Percentiles rank a stretch among this genome's conserved stretches.
Conservation (phyloP, 805 yeast species). For the Huiozyma naganishii region DNA sequence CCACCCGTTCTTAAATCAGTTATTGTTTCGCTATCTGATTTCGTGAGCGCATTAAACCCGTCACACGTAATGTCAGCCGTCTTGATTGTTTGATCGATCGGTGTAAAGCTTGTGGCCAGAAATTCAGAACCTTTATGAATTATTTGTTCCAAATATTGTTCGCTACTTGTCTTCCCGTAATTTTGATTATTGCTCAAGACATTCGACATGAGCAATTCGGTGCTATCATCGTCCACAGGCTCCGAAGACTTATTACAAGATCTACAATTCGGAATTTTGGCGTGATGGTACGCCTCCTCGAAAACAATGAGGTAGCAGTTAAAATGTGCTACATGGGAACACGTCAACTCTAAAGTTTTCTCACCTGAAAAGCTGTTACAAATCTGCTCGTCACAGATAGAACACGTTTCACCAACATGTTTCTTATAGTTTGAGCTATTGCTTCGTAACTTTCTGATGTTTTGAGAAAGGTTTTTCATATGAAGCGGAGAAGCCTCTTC, state of each 20-base stretch:
- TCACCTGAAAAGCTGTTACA: constrained; percentile 33
- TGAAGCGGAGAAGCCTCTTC: constrained; percentile 18
- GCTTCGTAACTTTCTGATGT: neutral
- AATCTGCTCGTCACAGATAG: constrained; percentile 36
- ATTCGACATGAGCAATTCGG: constrained; percentile 19
- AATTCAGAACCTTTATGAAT: constrained; percentile 4
- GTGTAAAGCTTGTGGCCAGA: constrained; percentile 12
- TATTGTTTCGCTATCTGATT: neutral
- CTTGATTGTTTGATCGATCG: constrained; percentile 21
- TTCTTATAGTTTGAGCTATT: constrained; percentile 14
- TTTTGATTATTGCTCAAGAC: constrained; percentile 5
- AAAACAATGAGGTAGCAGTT: constrained; percentile 28
- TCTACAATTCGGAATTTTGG: constrained; percentile 19
- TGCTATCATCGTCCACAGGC: constrained; percentile 22
- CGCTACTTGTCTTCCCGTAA: constrained; percentile 1
- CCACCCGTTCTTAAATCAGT: neutral
- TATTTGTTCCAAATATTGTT: constrained; percentile 15
- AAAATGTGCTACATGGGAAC: constrained; percentile 36
- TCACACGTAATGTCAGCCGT: constrained; percentile 22
- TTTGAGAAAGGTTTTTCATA: constrained; percentile 2
- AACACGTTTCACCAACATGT: constrained; percentile 27
- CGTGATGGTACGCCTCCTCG: constrained; percentile 3
- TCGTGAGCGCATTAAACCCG: constrained; percentile 17
- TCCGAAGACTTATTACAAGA: constrained; percentile 16
- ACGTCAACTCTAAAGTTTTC: constrained; percentile 31